Evolutionary conservation across 495 filamentous ascomycete species (phyloP).

Genomic region (Rusavskia elegans): DNA sequence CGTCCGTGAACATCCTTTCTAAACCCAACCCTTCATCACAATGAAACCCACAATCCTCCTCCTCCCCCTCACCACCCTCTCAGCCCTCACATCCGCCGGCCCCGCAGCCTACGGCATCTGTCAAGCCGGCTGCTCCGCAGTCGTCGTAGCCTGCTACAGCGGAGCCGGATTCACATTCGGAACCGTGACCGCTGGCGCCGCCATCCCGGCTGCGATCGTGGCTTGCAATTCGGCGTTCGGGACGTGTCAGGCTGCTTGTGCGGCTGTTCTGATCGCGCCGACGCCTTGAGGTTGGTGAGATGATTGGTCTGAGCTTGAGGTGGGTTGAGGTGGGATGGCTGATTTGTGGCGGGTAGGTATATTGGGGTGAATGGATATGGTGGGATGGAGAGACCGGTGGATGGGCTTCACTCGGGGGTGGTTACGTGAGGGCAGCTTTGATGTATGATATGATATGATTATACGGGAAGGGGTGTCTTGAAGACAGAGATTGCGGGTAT

Average conservation of each 20-base stretch:
- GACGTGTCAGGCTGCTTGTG: constrained; percentile 31
- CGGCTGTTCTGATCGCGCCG: constrained; percentile 18
- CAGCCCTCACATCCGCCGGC: constrained; percentile 15
- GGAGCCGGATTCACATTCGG: constrained; percentile 32
- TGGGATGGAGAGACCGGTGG: too few relatives aligned
- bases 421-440: neutral
- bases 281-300: constrained; percentile 8
- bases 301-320: too few relatives aligned
- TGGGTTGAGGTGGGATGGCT: neutral
- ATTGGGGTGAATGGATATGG: too few relatives aligned
- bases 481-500: too few relatives aligned
- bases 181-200: constrained; percentile 17
- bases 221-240: constrained; percentile 35
- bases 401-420: neutral
- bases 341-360: neutral
- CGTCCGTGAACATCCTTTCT: neutral
- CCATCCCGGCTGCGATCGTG: constrained; percentile 24
- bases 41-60: neutral
- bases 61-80: constrained; percentile 1
- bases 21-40: neutral
- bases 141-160: constrained; percentile 36
- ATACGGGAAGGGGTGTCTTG: too few relatives aligned
- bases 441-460: too few relatives aligned
- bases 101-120: constrained; percentile 29
- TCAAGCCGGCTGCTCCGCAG: constrained; percentile 30